Percentiles rank a stretch among this genome's conserved stretches.
phyloP scores from a whole-genome alignment of 2,329 filamentous ascomycete genomes.

The Colletotrichum sp. region DNA sequence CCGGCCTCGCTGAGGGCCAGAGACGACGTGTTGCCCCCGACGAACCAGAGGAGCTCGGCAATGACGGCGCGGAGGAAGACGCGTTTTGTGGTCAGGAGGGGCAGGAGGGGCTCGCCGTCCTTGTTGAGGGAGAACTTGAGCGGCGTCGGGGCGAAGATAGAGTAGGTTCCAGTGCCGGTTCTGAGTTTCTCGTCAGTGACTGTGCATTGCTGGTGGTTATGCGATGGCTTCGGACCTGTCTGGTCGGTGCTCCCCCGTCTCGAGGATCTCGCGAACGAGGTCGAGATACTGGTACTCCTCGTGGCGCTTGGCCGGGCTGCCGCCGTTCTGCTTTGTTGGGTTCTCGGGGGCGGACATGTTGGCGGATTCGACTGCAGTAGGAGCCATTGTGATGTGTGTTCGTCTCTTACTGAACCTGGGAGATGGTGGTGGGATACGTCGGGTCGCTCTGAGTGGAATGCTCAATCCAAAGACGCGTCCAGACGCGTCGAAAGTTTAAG shows the following conservation, averaged over 20 bases:
- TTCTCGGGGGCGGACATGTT: background rate
- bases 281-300: constrained; percentile 96
- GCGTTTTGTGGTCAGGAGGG: constrained; percentile 95
- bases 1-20: constrained; percentile 76
- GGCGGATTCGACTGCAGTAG: background rate
- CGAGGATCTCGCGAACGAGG: constrained; percentile 84
- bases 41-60: constrained; percentile 95
- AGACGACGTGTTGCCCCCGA: constrained; percentile 83
- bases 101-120: constrained; percentile 69
- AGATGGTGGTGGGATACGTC: background rate
- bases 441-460: background rate
- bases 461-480: background rate
- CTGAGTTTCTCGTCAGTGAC: constrained; percentile 43
- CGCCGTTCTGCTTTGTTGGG: constrained; percentile 2
- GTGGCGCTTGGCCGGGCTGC: constrained; percentile 47
- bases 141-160: constrained; percentile 85
- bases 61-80: constrained; percentile 92
- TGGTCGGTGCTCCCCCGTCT: constrained; percentile 83
- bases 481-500: constrained; percentile 14
- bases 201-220: background rate
- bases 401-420: background rate
- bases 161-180: constrained; percentile 91
- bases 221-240: constrained; percentile 66
- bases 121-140: constrained; percentile 85
- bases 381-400: background rate